Percentiles rank a stretch among this genome's conserved stretches.
phyloP scores from a whole-genome alignment of 2,329 filamentous ascomycete genomes.

The Calonectria honghensis region DNA sequence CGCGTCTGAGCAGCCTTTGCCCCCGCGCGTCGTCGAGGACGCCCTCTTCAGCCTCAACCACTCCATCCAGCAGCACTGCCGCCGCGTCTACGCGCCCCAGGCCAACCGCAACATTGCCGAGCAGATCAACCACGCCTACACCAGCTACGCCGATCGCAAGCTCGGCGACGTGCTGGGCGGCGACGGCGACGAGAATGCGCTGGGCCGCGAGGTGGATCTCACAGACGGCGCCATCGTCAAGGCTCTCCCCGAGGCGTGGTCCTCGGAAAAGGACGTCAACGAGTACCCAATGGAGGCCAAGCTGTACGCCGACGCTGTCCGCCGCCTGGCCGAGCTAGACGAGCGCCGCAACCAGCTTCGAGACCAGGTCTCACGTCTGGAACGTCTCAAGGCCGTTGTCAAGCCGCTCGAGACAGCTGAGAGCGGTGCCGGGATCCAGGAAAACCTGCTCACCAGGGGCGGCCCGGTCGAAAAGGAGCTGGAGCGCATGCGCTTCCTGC shows the following conservation, averaged over 20 bases:
- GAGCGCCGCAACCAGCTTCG: conserved; percentile 58
- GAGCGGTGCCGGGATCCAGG: conserved; percentile 70
- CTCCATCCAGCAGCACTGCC: conserved; percentile 77
- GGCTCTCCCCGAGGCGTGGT: conserved; percentile 69
- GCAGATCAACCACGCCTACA: conserved; percentile 81
- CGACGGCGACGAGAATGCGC: conserved; percentile 59
- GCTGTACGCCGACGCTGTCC: conserved; percentile 71
- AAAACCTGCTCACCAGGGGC: conserved; percentile 79
- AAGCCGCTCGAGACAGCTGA: conserved; percentile 61
- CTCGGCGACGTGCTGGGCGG: conserved; percentile 56
- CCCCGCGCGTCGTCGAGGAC: conserved; percentile 72
- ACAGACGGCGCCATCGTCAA: conserved; percentile 66
- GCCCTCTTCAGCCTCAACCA: conserved; percentile 76
- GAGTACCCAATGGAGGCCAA: conserved; percentile 67
- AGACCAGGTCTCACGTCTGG: conserved; percentile 68
- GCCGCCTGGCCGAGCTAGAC: conserved; percentile 70
- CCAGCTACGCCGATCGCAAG: conserved; percentile 65
- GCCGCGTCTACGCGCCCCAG: conserved; percentile 79
- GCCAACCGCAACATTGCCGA: conserved; percentile 83
- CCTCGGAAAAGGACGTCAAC: conserved; percentile 60
- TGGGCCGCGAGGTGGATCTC: conserved; percentile 66
- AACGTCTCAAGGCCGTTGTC: conserved; percentile 70
- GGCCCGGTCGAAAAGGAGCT: conserved; percentile 80
- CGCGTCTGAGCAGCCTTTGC: conserved; percentile 63
- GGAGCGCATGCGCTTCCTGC: conserved; percentile 78